Percentiles rank a stretch among this genome's conserved stretches.
Conservation (phyloP, 352 stramenopile species). For the Phytophthora pseudosyringae region DNA sequence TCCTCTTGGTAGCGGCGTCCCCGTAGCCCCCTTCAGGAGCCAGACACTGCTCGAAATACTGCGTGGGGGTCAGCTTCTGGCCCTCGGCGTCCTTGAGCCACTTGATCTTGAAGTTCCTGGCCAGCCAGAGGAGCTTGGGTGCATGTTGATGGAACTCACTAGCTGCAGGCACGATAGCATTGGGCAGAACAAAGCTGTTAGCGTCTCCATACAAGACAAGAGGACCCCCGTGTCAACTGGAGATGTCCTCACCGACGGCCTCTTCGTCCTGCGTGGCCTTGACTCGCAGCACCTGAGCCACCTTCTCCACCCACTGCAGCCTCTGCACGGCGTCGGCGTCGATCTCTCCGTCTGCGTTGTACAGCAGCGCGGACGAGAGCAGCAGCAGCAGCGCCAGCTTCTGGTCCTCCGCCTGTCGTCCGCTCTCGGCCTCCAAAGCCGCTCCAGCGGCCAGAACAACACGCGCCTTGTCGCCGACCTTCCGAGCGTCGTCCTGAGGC, state of each 20-base stretch:
- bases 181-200: slow-evolving; percentile 12
- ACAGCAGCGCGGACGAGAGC: slow-evolving; percentile 64
- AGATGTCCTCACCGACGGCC: slow-evolving; percentile 43
- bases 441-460: slow-evolving; percentile 37
- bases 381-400: slow-evolving; percentile 55
- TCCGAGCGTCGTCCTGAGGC: background rate
- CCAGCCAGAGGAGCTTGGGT: slow-evolving; percentile 69
- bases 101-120: slow-evolving; percentile 74
- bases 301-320: slow-evolving; percentile 54
- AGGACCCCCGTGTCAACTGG: background rate
- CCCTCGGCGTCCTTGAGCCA: slow-evolving; percentile 56
- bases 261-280: slow-evolving; percentile 68
- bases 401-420: slow-evolving; percentile 23
- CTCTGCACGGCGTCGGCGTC: slow-evolving; percentile 45
- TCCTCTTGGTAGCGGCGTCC: slow-evolving; percentile 55
- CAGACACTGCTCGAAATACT: slow-evolving; percentile 63
- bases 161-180: slow-evolving; percentile 22
- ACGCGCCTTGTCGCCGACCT: slow-evolving; percentile 8
- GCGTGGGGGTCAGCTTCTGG: slow-evolving; percentile 47
- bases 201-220: background rate
- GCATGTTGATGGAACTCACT: slow-evolving; percentile 56
- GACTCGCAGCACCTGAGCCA: slow-evolving; percentile 51
- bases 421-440: slow-evolving; percentile 9
- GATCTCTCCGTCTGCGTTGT: slow-evolving; percentile 68
- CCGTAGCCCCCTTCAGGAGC: slow-evolving; percentile 61